Evolutionary conservation across 2,329 filamentous ascomycete species (phyloP).

Genomic region (Epichloe brachyelytri): DNA sequence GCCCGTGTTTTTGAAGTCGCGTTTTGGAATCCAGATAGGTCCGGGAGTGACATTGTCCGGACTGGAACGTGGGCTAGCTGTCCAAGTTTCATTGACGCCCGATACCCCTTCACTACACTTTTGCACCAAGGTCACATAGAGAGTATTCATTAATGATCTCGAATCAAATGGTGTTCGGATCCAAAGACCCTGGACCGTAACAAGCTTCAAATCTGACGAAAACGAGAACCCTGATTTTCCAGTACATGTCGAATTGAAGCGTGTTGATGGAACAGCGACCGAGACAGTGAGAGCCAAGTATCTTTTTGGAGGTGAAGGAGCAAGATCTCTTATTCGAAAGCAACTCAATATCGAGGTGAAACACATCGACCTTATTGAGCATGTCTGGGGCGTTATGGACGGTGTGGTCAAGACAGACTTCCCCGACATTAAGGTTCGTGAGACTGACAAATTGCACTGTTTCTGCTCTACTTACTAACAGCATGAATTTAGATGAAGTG

Average conservation of each 20-base stretch:
- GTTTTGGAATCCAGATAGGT: constrained; percentile 54
- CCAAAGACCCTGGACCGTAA: constrained; percentile 53
- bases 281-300: constrained; percentile 61
- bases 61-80: constrained; percentile 77
- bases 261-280: constrained; percentile 56
- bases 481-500: constrained; percentile 46
- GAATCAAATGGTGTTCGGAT: constrained; percentile 46
- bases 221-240: constrained; percentile 52
- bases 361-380: constrained; percentile 54
- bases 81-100: constrained; percentile 65
- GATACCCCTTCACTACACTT: constrained; percentile 58
- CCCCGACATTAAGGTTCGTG: constrained; percentile 56
- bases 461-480: constrained; percentile 18
- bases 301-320: constrained; percentile 59
- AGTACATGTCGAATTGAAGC: constrained; percentile 64
- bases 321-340: constrained; percentile 51
- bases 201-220: constrained; percentile 46
- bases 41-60: constrained; percentile 44
- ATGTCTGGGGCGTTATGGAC: constrained; percentile 69
- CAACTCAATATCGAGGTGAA: constrained; percentile 58
- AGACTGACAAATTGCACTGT: too few relatives aligned
- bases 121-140: constrained; percentile 63
- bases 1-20: constrained; percentile 73
- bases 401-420: constrained; percentile 61
- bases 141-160: constrained; percentile 54